phyloP scores from a whole-genome alignment of 1,284 basidiomycete species.

The Prillingera fragicola region DNA sequence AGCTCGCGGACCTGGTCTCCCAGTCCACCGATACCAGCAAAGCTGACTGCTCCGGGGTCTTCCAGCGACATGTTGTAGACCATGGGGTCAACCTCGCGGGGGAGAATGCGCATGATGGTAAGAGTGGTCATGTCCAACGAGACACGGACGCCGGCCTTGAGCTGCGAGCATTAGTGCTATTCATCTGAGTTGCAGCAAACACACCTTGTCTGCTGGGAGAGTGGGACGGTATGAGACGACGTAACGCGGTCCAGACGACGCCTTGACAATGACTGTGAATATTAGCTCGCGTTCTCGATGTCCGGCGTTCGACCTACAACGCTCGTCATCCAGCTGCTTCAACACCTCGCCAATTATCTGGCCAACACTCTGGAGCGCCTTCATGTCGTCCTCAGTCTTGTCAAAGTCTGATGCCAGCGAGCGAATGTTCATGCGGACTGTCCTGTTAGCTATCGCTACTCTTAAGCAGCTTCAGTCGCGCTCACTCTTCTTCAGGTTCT shows the following conservation, averaged over 20 bases:
- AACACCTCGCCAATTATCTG: slow-evolving; percentile 99
- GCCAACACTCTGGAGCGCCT: slow-evolving; percentile 96
- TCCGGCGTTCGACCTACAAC: slow-evolving; percentile 61
- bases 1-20: slow-evolving; percentile 94
- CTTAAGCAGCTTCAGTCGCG: slow-evolving; percentile 10
- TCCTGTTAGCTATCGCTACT: background rate
- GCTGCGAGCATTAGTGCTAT: slow-evolving; percentile 38
- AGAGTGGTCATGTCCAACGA: slow-evolving; percentile 99
- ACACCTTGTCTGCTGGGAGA: slow-evolving; percentile 73
- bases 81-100: slow-evolving; percentile 93
- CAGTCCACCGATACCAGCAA: slow-evolving; percentile 95
- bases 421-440: slow-evolving; percentile 56
- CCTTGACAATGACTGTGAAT: slow-evolving; percentile 89
- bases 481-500: slow-evolving; percentile 80
- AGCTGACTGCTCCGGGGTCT: slow-evolving; percentile 90
- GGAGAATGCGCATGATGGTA: slow-evolving; percentile 97
- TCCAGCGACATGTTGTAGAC: slow-evolving; percentile 99
- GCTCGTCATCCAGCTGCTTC: slow-evolving; percentile 96
- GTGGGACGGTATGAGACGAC: slow-evolving; percentile 97
- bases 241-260: slow-evolving; percentile 95
- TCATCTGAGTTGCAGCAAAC: slow-evolving; percentile 5
- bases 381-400: slow-evolving; percentile 98
- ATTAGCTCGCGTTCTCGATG: background rate
- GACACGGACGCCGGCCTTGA: slow-evolving; percentile 91
- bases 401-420: slow-evolving; percentile 83